Evolutionary conservation across 1,139 yeast genomes (phyloP), one percentile per base, ranked within the genome.

Genomic region (Zygosaccharomyces sapae): DNA sequence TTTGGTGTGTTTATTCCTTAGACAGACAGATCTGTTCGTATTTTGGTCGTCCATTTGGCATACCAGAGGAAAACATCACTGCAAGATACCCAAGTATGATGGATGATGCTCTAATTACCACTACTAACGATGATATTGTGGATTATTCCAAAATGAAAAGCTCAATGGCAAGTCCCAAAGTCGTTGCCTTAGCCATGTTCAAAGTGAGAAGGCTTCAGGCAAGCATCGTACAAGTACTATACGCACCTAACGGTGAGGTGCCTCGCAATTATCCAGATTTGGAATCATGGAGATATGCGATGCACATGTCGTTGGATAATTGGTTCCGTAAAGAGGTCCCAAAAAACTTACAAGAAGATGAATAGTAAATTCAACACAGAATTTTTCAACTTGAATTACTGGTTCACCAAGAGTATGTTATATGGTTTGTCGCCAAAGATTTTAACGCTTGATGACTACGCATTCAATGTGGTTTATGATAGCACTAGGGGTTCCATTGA

Each of bases 1-100:
- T 89, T 57, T 89, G 97, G 97, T 85, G 95, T 62, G 81, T 92
- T 0, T 89, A 88, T 65, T 77, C 90, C 0, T 68, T 89, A 43
- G 97, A 89, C 63, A 69, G 97, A 31, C 90, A 84, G 58, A 77
- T 83, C 8, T 82, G 89, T 61, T 80, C 83, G 49, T 83, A 83
- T 59, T 66, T 83, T 49, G 86, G 86, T 6, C 69, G 89, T 43
- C 90, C 90, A 0, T 80, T 82, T 54, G 88, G 89, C 0, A 81
- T 84, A 1, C 86, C 89, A 0, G 90, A 84, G 56, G 86, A 81
- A 52, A 74, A 79, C 46, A 77, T 84, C 30, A 73, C 77, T 45
- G 77, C 83, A 1, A 76, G 76, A 35, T 85, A 81, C 59, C 95
- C 95, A 0, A 76, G 84, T n/a, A 74, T 74, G 34, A 67, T 84